These are phyloP conservation scores for Periconia digitata DNA, from an alignment of 2,329 filamentous ascomycete species.

Conservation along the genomic window DNA sequence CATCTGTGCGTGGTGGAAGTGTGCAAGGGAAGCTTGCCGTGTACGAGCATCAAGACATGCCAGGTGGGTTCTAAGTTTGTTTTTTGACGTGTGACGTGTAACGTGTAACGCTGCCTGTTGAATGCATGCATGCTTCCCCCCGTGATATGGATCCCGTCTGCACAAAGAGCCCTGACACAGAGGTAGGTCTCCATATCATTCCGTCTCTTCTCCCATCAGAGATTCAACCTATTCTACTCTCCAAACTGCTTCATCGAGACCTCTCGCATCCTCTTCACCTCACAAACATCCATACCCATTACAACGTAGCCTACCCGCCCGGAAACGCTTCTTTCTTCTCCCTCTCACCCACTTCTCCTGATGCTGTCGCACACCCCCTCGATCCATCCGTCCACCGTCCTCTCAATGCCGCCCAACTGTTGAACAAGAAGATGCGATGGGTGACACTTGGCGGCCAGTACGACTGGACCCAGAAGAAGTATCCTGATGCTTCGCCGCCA, in stretches of 20 bases:
- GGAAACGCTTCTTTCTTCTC: slow-evolving; percentile 56
- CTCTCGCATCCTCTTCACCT: slow-evolving; percentile 72
- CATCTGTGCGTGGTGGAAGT: neutral
- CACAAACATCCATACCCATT: slow-evolving; percentile 89
- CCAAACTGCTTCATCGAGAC: slow-evolving; percentile 75
- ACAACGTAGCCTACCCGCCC: slow-evolving; percentile 65
- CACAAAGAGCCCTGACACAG: slow-evolving; percentile 17
- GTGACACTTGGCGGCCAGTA: slow-evolving; percentile 94
- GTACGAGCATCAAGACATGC: slow-evolving; percentile 67
- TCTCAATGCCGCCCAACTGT: slow-evolving; percentile 67
- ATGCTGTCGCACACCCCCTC: slow-evolving; percentile 55
- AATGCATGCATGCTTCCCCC: neutral
- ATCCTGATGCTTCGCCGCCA: slow-evolving; percentile 69
- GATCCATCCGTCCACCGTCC: slow-evolving; percentile 74
- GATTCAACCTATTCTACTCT: slow-evolving; percentile 70
- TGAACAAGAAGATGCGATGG: slow-evolving; percentile 86
- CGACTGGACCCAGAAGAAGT: slow-evolving; percentile 87
- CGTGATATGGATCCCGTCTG: neutral
- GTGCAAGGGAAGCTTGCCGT: slow-evolving; percentile 29
- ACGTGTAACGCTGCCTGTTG: too few relatives aligned
- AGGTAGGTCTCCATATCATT: slow-evolving; percentile 73
- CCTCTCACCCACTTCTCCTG: slow-evolving; percentile 36
- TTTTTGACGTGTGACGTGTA: neutral
- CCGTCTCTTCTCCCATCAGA: slow-evolving; percentile 71
- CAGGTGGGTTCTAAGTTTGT: slow-evolving; percentile 65